These are phyloP conservation scores for Pelomyxa schiedti DNA, from an alignment of 78 protist genomes.

Conservation along the genomic window DNA sequence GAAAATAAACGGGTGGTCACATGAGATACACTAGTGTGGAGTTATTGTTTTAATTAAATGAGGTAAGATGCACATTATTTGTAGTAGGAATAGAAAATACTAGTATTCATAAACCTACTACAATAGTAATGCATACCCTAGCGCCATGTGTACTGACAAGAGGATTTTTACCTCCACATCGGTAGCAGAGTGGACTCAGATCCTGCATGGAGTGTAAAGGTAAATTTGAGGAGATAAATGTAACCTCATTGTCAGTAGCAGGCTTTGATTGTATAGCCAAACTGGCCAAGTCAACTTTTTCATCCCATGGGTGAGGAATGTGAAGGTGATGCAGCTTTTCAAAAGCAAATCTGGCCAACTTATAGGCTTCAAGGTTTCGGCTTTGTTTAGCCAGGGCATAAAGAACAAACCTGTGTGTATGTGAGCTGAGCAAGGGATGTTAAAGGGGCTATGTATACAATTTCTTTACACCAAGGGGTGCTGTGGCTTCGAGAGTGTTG, in stretches of 20 bases:
- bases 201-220: constrained; percentile 16
- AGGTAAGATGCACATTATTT: too few relatives aligned
- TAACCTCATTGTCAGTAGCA: constrained; percentile 17
- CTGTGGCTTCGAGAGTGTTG: background rate
- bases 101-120: too few relatives aligned
- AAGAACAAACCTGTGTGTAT: too few relatives aligned
- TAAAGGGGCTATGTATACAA: too few relatives aligned
- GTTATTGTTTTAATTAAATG: too few relatives aligned
- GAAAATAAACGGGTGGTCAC: constrained; percentile 43
- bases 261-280: constrained; percentile 28
- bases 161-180: constrained; percentile 30
- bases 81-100: too few relatives aligned
- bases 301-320: constrained; percentile 10
- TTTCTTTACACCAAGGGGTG: constrained; percentile 26
- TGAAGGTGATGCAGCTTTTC: constrained; percentile 6
- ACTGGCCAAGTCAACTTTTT: constrained; percentile 12
- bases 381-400: constrained; percentile 30
- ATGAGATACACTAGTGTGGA: constrained; percentile 20
- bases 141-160: background rate
- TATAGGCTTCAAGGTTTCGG: constrained; percentile 10
- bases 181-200: constrained; percentile 28
- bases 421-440: too few relatives aligned
- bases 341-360: constrained; percentile 11
- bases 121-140: too few relatives aligned
- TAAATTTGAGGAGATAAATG: background rate